Conservation (phyloP, 2,329 filamentous ascomycete species). For the Fusarium floridanum region DNA sequence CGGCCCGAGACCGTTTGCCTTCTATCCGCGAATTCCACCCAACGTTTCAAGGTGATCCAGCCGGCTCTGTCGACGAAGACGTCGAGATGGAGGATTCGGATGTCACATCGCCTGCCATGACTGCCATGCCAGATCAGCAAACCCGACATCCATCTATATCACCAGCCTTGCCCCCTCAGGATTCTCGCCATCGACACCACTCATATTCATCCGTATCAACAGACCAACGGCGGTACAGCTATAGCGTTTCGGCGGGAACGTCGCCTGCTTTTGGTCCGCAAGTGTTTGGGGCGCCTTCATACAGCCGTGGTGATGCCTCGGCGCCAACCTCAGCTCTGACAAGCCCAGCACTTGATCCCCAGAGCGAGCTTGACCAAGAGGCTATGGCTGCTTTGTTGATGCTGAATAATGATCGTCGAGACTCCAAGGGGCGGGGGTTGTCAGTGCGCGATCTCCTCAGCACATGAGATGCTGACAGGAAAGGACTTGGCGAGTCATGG, state of each 20-base stretch:
- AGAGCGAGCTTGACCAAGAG: slow-evolving; percentile 76
- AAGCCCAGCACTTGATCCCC: slow-evolving; percentile 68
- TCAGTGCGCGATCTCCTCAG: slow-evolving; percentile 68
- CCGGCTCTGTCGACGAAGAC: slow-evolving; percentile 56
- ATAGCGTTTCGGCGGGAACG: slow-evolving; percentile 61
- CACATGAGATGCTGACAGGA: slow-evolving; percentile 53
- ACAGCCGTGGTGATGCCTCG: slow-evolving; percentile 58
- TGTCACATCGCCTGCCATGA: slow-evolving; percentile 62
- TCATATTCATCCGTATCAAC: slow-evolving; percentile 68
- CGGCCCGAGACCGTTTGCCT: slow-evolving; percentile 48
- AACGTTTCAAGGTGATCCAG: slow-evolving; percentile 56
- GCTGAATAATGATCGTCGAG: slow-evolving; percentile 83
- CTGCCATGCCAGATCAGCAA: slow-evolving; percentile 47
- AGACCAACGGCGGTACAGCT: slow-evolving; percentile 65
- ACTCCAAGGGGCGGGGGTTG: slow-evolving; percentile 61
- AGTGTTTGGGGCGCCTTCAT: slow-evolving; percentile 49
- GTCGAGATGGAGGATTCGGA: slow-evolving; percentile 73
- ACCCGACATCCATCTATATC: slow-evolving; percentile 64
- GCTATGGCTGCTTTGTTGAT: slow-evolving; percentile 89
- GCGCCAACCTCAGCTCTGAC: slow-evolving; percentile 67
- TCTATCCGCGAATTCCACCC: slow-evolving; percentile 56
- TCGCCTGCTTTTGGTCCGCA: slow-evolving; percentile 71
- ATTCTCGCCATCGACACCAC: slow-evolving; percentile 59
- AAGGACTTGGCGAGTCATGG: slow-evolving; percentile 4
- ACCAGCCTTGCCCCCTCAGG: slow-evolving; percentile 63